Conservation (phyloP, 768 basidiomycete species). For the Boletus tylopilopsis region DNA sequence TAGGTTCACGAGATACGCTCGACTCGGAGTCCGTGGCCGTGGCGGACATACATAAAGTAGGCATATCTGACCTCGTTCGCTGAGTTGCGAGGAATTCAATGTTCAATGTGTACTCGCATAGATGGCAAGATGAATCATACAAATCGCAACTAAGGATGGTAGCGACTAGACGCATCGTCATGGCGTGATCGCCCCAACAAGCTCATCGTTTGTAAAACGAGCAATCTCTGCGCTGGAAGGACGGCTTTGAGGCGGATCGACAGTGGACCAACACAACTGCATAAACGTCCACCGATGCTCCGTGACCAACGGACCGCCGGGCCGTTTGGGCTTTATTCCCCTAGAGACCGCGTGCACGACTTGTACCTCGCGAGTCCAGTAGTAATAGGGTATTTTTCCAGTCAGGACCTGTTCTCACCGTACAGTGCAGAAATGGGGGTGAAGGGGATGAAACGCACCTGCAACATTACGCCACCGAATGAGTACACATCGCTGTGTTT, state of each 20-base stretch:
- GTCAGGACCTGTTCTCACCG: slow-evolving; percentile 4
- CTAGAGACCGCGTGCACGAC: slow-evolving; percentile 9
- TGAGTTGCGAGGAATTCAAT: too few species aligned
- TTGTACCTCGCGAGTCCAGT: slow-evolving; percentile 9
- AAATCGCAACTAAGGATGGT: too few species aligned
- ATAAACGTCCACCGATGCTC: slow-evolving; percentile 11
- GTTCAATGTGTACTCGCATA: too few species aligned
- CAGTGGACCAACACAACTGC: slow-evolving; percentile 20
- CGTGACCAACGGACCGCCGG: neutral
- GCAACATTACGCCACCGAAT: slow-evolving; percentile 31
- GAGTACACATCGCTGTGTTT: slow-evolving; percentile 17
- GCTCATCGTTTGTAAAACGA: slow-evolving; percentile 4
- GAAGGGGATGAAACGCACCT: slow-evolving; percentile 5
- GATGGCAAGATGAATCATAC: too few species aligned
- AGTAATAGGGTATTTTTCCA: slow-evolving; percentile 14
- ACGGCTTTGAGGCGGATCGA: slow-evolving; percentile 20
- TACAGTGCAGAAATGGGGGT: neutral
- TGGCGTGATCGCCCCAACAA: neutral
- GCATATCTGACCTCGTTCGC: too few species aligned
- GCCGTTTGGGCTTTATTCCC: slow-evolving; percentile 12
- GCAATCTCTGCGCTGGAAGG: slow-evolving; percentile 31
- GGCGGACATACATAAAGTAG: too few species aligned
- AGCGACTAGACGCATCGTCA: neutral
- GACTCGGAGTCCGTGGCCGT: too few species aligned
- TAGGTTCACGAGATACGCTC: too few species aligned